Evolutionary conservation across 164 flowering plant genomes (phyloP).

Genomic region (Echeveria elegans): DNA sequence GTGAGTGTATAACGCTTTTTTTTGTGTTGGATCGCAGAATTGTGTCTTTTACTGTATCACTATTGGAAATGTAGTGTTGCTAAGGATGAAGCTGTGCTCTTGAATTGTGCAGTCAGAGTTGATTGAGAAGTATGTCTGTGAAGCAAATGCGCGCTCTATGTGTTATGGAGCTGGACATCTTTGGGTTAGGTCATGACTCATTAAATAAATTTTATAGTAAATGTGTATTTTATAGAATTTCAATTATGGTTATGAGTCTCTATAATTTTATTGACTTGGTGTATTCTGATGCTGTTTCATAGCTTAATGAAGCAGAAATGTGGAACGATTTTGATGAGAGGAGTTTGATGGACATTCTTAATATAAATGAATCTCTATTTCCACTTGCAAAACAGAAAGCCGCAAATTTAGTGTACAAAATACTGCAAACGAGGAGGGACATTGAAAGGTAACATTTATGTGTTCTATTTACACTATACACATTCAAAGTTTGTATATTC

Average conservation of each 20-base stretch:
- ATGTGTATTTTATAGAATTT: not conserved
- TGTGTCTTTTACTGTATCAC: not conserved
- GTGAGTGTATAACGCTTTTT: constrained; percentile 30
- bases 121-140: constrained; percentile 52
- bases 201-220: constrained; percentile 10
- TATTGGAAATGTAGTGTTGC: constrained; percentile 13
- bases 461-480: too few species aligned
- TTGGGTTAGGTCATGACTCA: constrained; percentile 56
- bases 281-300: constrained; percentile 10
- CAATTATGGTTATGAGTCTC: not conserved
- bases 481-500: not conserved
- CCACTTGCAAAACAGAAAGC: constrained; percentile 40
- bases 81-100: constrained; percentile 9
- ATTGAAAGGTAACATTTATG: constrained; percentile 41
- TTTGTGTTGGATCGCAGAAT: not conserved
- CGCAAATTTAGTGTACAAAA: constrained; percentile 27
- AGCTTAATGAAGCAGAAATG: constrained; percentile 53
- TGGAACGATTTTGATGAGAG: constrained; percentile 39
- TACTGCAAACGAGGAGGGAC: constrained; percentile 40
- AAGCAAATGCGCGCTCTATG: constrained; percentile 44
- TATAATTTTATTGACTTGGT: not conserved
- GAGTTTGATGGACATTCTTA: constrained; percentile 22
- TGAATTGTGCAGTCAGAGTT: constrained; percentile 42
- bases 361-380: constrained; percentile 24
- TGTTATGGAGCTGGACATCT: constrained; percentile 53